Base-by-base conservation (phyloP, 805 yeast species). In the Ogataea pini region DNA sequence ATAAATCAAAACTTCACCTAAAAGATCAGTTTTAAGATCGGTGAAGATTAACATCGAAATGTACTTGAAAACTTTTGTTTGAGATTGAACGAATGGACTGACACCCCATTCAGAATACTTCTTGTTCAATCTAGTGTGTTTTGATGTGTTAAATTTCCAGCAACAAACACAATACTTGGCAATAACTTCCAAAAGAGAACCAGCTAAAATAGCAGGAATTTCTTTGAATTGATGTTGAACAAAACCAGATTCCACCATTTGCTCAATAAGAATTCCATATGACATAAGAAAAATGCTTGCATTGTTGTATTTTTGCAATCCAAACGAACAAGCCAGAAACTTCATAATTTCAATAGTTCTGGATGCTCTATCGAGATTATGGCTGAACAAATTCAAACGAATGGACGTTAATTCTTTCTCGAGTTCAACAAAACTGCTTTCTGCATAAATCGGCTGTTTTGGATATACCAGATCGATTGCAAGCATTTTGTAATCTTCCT, bases 81-180 rank as follows among this genome's bases (percentile, higher is more conserved):
- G 57, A 2, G 56, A 49, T 36, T 55, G 56, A 9, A 63, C 52
- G 29, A 50, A 55, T 2, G 67, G 62, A 6, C 48, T 42, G 10
- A 67, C 43, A 5, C 62, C 58, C 76, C 78, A 75, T 3, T 49
- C 52, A 10, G 52, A 39, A 44, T 71, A 71, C 36, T 53, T 56
- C 16, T 38, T 49, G 6, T 49, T 49, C 7, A 68, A 45, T 8
- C 50, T 49, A 1, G 55, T 28, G 19, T 63, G 59, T 7, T 61
- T 47, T 6, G 47, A 44, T 7, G 40, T 49, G 14, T 51, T 46
- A 48, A 62, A 73, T 18, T 59, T 58, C 79, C 78, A 77, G 49
- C 76, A 78, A 8, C 69, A 62, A 61, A 75, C 72, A 46, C 78
- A 73, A 51, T 75, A 78, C 41, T 66, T 69, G 14, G 77, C 56